phyloP scores from a whole-genome alignment of 176 grass and related monocot species.

The Zizania latifolia region DNA sequence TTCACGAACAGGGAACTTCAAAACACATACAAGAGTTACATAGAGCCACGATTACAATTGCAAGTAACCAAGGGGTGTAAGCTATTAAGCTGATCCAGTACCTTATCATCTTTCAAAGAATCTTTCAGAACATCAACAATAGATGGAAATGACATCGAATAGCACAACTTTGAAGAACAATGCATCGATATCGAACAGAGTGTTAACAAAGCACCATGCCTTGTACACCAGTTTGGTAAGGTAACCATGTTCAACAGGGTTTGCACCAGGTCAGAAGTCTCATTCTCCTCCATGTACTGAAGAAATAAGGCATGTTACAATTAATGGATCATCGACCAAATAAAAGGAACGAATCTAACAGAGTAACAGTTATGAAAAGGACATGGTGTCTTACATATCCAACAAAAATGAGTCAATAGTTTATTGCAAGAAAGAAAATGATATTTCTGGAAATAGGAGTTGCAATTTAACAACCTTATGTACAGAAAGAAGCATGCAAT shows the following conservation, averaged over 20 bases:
- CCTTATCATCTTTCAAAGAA: conserved; percentile 94
- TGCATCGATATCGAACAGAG: conserved; percentile 71
- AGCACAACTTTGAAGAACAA: conserved; percentile 57
- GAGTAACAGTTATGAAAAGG: conserved; percentile 1
- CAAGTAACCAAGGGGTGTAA: background rate
- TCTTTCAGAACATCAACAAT: conserved; percentile 63
- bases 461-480: background rate
- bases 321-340: background rate
- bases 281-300: conserved; percentile 80
- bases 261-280: conserved; percentile 63
- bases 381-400: background rate
- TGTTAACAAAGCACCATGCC: conserved; percentile 74
- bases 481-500: background rate
- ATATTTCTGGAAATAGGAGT: background rate
- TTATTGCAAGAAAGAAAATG: conserved; percentile 1
- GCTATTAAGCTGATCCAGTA: conserved; percentile 33
- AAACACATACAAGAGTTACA: conserved; percentile 31
- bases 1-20: conserved; percentile 93
- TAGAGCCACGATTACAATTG: background rate
- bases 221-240: conserved; percentile 69
- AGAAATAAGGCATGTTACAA: conserved; percentile 19
- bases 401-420: conserved; percentile 1
- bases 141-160: conserved; percentile 42
- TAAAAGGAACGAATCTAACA: conserved; percentile 2
- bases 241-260: conserved; percentile 45